A percentile compares a stretch with the other conserved stretches of the same genome.
phyloP scores from a whole-genome alignment of 2,329 filamentous ascomycete species.

The Thyridium curvatum region DNA sequence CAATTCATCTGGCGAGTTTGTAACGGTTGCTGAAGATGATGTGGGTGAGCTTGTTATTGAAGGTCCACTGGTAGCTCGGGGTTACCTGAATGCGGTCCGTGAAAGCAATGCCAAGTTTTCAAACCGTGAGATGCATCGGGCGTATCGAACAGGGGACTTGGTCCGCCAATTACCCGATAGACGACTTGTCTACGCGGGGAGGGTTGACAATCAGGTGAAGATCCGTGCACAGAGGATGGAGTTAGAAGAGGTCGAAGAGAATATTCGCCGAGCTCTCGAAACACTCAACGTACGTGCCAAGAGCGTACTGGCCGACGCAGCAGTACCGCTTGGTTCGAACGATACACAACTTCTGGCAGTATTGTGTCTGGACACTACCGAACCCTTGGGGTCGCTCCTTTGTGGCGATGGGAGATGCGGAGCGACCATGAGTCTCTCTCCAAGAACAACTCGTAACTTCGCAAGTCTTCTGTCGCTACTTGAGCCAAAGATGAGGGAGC shows the following conservation, averaged over 20 bases:
- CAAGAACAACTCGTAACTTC: neutral
- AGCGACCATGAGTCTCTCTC: neutral
- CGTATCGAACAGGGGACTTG: conserved; percentile 34
- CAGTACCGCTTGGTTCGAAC: neutral
- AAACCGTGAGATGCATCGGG: neutral
- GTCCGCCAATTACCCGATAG: conserved; percentile 25
- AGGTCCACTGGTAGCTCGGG: conserved; percentile 10
- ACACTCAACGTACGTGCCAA: conserved; percentile 4
- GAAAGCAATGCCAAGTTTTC: conserved; percentile 11
- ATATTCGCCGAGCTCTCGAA: conserved; percentile 1
- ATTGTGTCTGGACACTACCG: neutral
- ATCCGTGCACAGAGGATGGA: conserved; percentile 45
- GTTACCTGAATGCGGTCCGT: conserved; percentile 11
- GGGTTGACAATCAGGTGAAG: conserved; percentile 46
- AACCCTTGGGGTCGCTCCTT: neutral
- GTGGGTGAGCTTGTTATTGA: conserved; percentile 16
- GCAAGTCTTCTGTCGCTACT: neutral
- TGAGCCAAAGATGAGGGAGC: conserved; percentile 6
- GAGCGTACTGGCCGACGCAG: neutral
- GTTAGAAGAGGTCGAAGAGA: conserved; percentile 18
- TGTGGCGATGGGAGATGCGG: neutral
- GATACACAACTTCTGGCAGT: neutral
- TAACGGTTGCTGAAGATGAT: neutral
- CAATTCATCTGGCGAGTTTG: neutral
- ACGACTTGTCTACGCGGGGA: conserved; percentile 18